Conservation (phyloP, 257 asterid species). For the Solanum dulcamara region DNA sequence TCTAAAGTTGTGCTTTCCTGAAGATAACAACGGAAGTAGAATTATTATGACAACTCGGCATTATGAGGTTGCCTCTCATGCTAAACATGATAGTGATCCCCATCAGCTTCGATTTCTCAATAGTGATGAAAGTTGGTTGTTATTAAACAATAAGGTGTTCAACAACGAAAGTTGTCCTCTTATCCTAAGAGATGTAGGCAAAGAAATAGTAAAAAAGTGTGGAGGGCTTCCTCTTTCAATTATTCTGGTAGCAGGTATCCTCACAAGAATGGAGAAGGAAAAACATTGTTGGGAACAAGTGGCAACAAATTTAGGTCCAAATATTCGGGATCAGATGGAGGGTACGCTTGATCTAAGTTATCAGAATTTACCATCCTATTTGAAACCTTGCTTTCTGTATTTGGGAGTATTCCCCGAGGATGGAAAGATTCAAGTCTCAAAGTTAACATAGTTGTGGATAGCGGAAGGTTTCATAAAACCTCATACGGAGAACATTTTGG, state of each 20-base stretch:
- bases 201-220: conserved; percentile 12
- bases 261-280: not conserved
- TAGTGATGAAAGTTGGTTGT: conserved; percentile 1
- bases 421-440: not conserved
- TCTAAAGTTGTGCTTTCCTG: not conserved
- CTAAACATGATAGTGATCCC: not conserved
- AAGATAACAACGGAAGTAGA: conserved; percentile 14
- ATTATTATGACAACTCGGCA: conserved; percentile 5
- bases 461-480: not conserved
- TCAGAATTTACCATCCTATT: conserved; percentile 5
- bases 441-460: conserved; percentile 1
- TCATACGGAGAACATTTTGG: not conserved
- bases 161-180: conserved; percentile 6
- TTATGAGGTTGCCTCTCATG: not conserved
- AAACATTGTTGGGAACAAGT: conserved; percentile 14
- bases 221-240: conserved; percentile 27
- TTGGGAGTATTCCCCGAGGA: conserved; percentile 5
- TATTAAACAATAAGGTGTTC: conserved; percentile 4
- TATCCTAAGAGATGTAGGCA: not conserved
- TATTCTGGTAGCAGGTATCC: conserved; percentile 28
- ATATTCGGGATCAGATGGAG: not conserved
- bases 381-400: conserved; percentile 11
- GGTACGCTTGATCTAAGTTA: not conserved
- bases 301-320: conserved; percentile 1
- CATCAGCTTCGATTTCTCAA: not conserved